phyloP scores from a whole-genome alignment of 1,284 basidiomycete genomes.

The Naganishia sp. region DNA sequence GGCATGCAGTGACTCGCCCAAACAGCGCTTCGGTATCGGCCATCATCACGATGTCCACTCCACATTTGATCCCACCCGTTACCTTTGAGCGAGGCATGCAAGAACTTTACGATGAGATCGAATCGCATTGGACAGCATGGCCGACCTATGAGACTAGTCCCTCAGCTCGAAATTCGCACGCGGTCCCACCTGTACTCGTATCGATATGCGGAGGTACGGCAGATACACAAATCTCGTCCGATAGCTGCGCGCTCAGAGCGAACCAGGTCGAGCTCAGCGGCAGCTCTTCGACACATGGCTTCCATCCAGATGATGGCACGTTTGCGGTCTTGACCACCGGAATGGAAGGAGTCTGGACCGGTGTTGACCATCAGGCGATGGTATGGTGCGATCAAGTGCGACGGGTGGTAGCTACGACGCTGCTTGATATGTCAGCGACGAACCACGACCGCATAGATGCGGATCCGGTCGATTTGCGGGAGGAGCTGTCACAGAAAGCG shows the following conservation, averaged over 20 bases:
- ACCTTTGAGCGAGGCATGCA: conserved; percentile 81
- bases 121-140: conserved; percentile 43
- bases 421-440: conserved; percentile 62
- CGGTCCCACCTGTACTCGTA: conserved; percentile 63
- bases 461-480: not conserved
- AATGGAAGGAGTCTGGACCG: conserved; percentile 87
- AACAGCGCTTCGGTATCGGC: conserved; percentile 66
- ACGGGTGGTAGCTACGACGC: conserved; percentile 76
- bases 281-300: conserved; percentile 32
- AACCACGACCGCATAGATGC: not conserved
- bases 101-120: conserved; percentile 63
- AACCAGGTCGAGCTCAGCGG: not conserved
- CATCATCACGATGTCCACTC: conserved; percentile 92
- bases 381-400: conserved; percentile 99
- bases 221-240: conserved; percentile 90
- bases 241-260: conserved; percentile 72
- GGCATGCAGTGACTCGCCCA: conserved; percentile 62
- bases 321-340: conserved; percentile 82
- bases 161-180: conserved; percentile 48
- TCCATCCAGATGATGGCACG: conserved; percentile 55
- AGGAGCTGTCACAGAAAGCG: not conserved
- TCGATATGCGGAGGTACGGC: conserved; percentile 90
- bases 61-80: conserved; percentile 83
- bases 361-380: conserved; percentile 93
- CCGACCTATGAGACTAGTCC: not conserved